Evolutionary conservation across 1,139 yeast genomes (phyloP).

Genomic region (Debaryomycetaceae sp.): DNA sequence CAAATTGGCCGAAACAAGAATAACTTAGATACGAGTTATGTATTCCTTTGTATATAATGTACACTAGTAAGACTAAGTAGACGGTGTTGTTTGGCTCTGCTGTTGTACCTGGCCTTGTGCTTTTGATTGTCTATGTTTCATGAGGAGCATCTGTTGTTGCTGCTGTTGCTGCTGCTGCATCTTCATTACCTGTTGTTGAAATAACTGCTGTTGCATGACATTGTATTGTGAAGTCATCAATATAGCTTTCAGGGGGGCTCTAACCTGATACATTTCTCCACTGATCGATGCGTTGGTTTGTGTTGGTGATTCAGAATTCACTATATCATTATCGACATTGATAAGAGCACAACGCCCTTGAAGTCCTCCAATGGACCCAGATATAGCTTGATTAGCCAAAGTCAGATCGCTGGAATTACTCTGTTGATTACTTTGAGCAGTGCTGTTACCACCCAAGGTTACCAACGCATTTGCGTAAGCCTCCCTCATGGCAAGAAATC

Average conservation of each 20-base stretch:
- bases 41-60: neutral
- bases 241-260: slow-evolving; percentile 59
- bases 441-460: slow-evolving; percentile 26
- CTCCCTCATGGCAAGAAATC: slow-evolving; percentile 78
- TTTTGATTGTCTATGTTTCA: slow-evolving; percentile 30
- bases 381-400: slow-evolving; percentile 48
- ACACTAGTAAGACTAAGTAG: slow-evolving; percentile 3
- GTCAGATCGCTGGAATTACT: slow-evolving; percentile 32
- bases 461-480: slow-evolving; percentile 66
- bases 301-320: slow-evolving; percentile 28
- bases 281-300: slow-evolving; percentile 52
- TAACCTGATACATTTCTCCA: slow-evolving; percentile 54
- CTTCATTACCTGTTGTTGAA: slow-evolving; percentile 48
- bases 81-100: slow-evolving; percentile 24
- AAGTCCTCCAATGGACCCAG: slow-evolving; percentile 63
- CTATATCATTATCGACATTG: slow-evolving; percentile 49
- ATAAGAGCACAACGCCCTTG: slow-evolving; percentile 76
- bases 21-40: neutral
- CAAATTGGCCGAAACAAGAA: slow-evolving; percentile 32
- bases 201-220: slow-evolving; percentile 43
- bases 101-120: slow-evolving; percentile 30
- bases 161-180: slow-evolving; percentile 42
- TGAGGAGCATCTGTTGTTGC: slow-evolving; percentile 10
- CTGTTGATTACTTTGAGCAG: slow-evolving; percentile 11
- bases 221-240: slow-evolving; percentile 43